Evolutionary conservation across 108 stramenopile species (phyloP), one percentile per base, ranked within the genome.

Genomic region (Phaeodactylum tricornutum): DNA sequence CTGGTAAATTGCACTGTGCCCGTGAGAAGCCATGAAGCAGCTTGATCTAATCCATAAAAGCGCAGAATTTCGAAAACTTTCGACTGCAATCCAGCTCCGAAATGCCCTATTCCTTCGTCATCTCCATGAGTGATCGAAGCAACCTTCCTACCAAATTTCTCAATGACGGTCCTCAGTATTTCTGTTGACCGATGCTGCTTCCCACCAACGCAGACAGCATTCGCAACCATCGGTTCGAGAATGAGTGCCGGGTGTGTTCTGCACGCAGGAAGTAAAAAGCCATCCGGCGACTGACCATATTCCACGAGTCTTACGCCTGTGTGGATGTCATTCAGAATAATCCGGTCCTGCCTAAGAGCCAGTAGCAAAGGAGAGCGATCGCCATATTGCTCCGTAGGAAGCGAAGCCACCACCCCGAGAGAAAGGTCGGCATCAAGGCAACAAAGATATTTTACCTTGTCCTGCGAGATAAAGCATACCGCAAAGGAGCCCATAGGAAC

Each of bases 101-200:
- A 40, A 22, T 60, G 64, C 3, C 85, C 81, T 35, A 86, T 75
- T 27, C 89, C 89, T 62, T 83, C 80, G 14, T 65, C 51, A 21
- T 87, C 89, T 4, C 72, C 52, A 44, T 92, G 81, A 17, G 85
- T 74, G 52, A 80, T 75, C 1, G 79, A 69, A 16, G 61, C 44
- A 20, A 77, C 61, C 50, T 84, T 87, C 11, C 84, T 57, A 17
- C 85, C 90, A 67, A 87, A 92, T 52, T 70, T 87, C 59, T 92
- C 83, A 19, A 92, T 43, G 1, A 85, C 50, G 12, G 58, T 44
- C 11, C 81, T 59, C n/a, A 91, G 66, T 11, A 74, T 63, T 4
- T 44, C 30, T 31, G 55, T 70, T 29, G 47, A 39, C 43, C 66
- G 49, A 11, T 26, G 60, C 37, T 29, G 31, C n/a, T 46, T 73